A percentile compares a stretch with the other conserved stretches of the same genome.
Conservation (phyloP, 345 rosid species). For the Populus nigra region DNA sequence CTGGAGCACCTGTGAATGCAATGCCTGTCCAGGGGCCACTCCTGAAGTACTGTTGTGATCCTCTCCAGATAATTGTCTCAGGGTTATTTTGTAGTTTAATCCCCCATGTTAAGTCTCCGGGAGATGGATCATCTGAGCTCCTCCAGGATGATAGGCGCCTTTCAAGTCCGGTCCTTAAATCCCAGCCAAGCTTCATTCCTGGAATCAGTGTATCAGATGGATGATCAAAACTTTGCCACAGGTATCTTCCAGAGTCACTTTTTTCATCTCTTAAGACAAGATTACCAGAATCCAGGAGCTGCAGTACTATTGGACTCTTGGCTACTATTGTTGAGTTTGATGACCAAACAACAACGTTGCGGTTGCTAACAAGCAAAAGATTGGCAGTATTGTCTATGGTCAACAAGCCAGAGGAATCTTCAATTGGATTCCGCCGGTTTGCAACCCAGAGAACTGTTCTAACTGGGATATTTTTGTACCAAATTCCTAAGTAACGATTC, state of each 20-base stretch:
- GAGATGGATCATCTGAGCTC: slow-evolving; percentile 9
- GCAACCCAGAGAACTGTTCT: slow-evolving; percentile 19
- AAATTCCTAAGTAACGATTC: slow-evolving; percentile 15
- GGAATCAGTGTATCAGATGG: slow-evolving; percentile 10
- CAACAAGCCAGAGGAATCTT: slow-evolving; percentile 9
- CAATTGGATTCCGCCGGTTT: neutral
- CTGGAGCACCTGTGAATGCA: neutral
- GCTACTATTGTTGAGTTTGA: neutral
- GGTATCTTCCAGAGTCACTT: neutral
- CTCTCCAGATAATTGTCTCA: neutral
- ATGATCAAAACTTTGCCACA: slow-evolving; percentile 23
- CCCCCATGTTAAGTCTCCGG: slow-evolving; percentile 2
- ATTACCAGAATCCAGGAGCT: slow-evolving; percentile 16
- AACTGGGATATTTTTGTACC: slow-evolving; percentile 3
- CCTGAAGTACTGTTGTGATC: neutral
- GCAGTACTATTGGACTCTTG: neutral
- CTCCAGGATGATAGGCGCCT: slow-evolving; percentile 7
- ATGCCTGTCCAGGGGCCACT: slow-evolving; percentile 18
- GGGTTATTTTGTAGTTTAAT: neutral
- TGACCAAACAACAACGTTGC: slow-evolving; percentile 9
- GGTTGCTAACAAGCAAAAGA: neutral
- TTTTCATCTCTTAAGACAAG: neutral
- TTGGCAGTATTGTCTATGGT: neutral
- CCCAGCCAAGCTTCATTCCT: slow-evolving; percentile 18
- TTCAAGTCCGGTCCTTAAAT: neutral